A percentile compares a stretch with the other conserved stretches of the same genome.
Evolutionary conservation across 179 eudicot genomes (phyloP).

Genomic region (Camellia oleifera): DNA sequence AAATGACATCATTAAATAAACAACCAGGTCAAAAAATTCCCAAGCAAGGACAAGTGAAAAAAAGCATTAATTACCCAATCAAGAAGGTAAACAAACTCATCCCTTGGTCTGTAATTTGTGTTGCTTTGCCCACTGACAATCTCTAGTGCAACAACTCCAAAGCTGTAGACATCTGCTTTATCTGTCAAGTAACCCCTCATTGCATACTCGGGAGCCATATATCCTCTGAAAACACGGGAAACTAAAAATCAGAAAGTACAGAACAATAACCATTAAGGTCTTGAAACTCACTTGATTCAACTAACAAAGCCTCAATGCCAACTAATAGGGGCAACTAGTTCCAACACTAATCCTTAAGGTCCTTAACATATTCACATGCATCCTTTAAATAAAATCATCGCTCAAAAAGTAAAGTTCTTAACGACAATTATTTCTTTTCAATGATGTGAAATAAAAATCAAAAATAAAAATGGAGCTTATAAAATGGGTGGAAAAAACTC

Average conservation of each 20-base stretch:
- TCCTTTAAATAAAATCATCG: too few species aligned
- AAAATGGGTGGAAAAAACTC: slow-evolving; percentile 8
- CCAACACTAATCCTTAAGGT: neutral
- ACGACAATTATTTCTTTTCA: neutral
- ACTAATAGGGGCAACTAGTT: neutral
- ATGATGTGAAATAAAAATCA: neutral
- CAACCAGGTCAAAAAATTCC: neutral
- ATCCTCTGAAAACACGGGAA: slow-evolving; percentile 28
- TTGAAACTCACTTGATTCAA: neutral
- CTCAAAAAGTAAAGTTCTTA: neutral
- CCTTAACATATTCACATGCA: neutral
- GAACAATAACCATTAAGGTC: neutral
- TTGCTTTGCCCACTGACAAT: slow-evolving; percentile 42
- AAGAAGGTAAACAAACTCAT: slow-evolving; percentile 35
- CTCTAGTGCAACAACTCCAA: slow-evolving; percentile 38
- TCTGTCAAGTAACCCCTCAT: slow-evolving; percentile 43
- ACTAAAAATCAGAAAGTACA: neutral
- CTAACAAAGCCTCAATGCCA: neutral
- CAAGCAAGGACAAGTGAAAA: neutral
- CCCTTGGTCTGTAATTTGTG: slow-evolving; percentile 29
- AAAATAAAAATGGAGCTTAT: too few species aligned
- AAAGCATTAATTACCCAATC: slow-evolving; percentile 29
- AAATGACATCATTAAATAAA: neutral
- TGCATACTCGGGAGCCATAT: slow-evolving; percentile 57
- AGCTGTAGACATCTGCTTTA: slow-evolving; percentile 52